Evolutionary conservation across 2,329 filamentous ascomycete species (phyloP).

Genomic region (Hypoxylon sp.): DNA sequence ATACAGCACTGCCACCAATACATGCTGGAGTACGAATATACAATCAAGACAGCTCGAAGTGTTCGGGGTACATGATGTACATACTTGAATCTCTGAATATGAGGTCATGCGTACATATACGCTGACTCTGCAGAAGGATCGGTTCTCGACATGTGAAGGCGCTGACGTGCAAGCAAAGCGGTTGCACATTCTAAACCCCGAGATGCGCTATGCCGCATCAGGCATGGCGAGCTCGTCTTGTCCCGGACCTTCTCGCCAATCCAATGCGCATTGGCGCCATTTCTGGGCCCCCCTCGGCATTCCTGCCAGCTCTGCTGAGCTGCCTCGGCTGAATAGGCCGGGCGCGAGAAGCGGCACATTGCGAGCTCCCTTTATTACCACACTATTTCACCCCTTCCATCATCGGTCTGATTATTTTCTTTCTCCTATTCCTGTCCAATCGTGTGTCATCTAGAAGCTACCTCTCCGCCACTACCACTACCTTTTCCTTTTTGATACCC

Average conservation of each 20-base stretch:
- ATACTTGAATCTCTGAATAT: not conserved
- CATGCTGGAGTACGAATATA: too few relatives aligned
- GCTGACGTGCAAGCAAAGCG: not conserved
- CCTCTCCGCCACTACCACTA: not conserved
- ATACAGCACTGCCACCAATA: not conserved
- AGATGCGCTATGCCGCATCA: constrained; percentile 17
- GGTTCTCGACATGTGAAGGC: constrained; percentile 41
- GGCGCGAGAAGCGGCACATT: constrained; percentile 40
- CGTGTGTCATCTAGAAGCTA: constrained; percentile 6
- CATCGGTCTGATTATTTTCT: constrained; percentile 2
- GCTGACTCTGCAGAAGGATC: constrained; percentile 36
- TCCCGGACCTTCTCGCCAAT: not conserved
- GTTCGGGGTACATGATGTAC: too few relatives aligned
- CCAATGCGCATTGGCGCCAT: not conserved
- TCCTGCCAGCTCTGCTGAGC: constrained; percentile 39
- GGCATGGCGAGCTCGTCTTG: constrained; percentile 11
- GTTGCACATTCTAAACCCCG: too few relatives aligned
- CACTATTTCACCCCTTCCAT: constrained; percentile 10
- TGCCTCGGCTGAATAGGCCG: constrained; percentile 45
- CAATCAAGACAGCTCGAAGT: too few relatives aligned
- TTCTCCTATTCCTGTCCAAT: constrained; percentile 24
- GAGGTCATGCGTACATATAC: constrained; percentile 36
- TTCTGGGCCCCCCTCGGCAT: constrained; percentile 42
- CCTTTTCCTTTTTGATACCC: constrained; percentile 13
- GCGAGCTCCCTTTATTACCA: constrained; percentile 24